phyloP scores from a whole-genome alignment of 345 rosid genomes.

The Carallia pectinifolia region DNA sequence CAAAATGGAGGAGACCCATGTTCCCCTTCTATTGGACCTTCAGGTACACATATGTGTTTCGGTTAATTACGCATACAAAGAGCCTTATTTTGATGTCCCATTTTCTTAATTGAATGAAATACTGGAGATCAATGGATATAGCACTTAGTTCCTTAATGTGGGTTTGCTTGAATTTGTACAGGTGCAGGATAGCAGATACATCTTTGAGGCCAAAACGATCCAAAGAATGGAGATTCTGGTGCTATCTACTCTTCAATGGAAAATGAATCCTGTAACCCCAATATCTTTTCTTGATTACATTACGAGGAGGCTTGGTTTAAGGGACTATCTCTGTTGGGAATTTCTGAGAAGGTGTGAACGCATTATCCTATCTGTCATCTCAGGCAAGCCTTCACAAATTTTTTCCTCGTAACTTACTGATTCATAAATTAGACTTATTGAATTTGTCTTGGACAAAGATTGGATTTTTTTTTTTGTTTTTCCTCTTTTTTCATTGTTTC shows the following conservation, averaged over 20 bases:
- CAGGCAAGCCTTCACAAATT: conserved; percentile 44
- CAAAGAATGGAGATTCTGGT: conserved; percentile 95
- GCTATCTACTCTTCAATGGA: conserved; percentile 81
- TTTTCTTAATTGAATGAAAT: too few species aligned
- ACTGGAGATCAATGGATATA: too few species aligned
- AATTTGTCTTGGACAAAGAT: background rate
- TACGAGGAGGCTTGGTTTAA: conserved; percentile 69
- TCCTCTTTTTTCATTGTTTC: background rate
- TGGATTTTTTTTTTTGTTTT: background rate
- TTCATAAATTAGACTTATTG: background rate
- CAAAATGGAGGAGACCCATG: conserved; percentile 86
- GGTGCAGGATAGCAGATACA: conserved; percentile 70
- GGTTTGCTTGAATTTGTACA: conserved; percentile 21
- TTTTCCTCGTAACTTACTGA: background rate
- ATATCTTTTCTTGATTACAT: conserved; percentile 78
- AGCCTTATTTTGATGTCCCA: too few species aligned
- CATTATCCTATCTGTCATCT: conserved; percentile 56
- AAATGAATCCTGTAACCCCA: conserved; percentile 87
- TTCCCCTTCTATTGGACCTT: conserved; percentile 79
- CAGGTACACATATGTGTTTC: conserved; percentile 45
- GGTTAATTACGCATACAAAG: too few species aligned
- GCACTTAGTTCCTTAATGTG: conserved; percentile 5
- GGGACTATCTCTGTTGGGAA: conserved; percentile 58
- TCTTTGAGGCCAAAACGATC: conserved; percentile 80
- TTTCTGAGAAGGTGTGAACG: conserved; percentile 64